A percentile compares a stretch with the other conserved stretches of the same genome.
These are phyloP conservation scores for Pyrenophora tritici-repentis DNA, from an alignment of 2,329 filamentous ascomycete genomes.

Conservation along the genomic window DNA sequence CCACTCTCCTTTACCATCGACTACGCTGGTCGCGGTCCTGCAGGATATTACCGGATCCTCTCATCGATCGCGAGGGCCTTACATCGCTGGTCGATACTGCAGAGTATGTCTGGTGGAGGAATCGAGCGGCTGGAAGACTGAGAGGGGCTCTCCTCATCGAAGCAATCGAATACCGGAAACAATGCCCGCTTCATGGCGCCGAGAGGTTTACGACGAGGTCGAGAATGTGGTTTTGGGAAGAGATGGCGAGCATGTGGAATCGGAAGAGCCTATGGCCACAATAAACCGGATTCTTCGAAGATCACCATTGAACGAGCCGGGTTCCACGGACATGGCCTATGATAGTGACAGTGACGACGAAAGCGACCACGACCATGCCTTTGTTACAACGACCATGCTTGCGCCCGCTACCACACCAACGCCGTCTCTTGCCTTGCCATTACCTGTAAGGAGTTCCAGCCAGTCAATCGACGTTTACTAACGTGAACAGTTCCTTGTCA, in stretches of 20 bases:
- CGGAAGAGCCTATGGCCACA: slow-evolving; percentile 25
- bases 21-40: slow-evolving; percentile 40
- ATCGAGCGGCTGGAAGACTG: slow-evolving; percentile 43
- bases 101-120: slow-evolving; percentile 42
- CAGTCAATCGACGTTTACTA: slow-evolving; percentile 13
- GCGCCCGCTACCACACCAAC: not conserved
- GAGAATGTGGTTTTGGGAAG: slow-evolving; percentile 39
- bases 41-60: slow-evolving; percentile 38
- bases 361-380: slow-evolving; percentile 1
- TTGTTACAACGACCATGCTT: not conserved
- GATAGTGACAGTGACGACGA: slow-evolving; percentile 23
- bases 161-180: slow-evolving; percentile 26
- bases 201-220: slow-evolving; percentile 25
- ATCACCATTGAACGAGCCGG: slow-evolving; percentile 18
- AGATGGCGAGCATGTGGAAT: slow-evolving; percentile 18
- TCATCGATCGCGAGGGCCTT: slow-evolving; percentile 18
- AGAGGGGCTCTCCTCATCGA: slow-evolving; percentile 35
- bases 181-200: slow-evolving; percentile 38
- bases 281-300: slow-evolving; percentile 20
- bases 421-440: slow-evolving; percentile 7
- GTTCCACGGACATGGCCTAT: slow-evolving; percentile 10
- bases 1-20: slow-evolving; percentile 25
- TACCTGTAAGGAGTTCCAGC: slow-evolving; percentile 24
- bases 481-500: slow-evolving; percentile 29
- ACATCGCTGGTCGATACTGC: slow-evolving; percentile 32